Evolutionary conservation across 1,284 basidiomycete genomes (phyloP).

Genomic region (Spongispora temasekensis): DNA sequence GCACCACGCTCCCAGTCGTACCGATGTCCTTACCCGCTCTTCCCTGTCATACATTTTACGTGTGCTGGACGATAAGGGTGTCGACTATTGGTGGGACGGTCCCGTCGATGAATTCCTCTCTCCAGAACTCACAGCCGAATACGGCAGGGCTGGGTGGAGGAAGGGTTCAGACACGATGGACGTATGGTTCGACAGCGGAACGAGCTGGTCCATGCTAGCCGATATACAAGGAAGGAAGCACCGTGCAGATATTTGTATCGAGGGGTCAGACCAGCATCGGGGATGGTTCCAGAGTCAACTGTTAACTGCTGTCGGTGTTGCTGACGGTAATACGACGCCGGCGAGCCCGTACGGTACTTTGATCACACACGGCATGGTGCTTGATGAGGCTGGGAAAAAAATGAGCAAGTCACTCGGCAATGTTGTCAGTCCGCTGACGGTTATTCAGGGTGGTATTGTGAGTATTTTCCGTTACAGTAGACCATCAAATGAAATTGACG

Average conservation of each 20-base stretch:
- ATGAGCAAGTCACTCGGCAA: constrained; percentile 99
- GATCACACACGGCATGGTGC: constrained; percentile 96
- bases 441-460: constrained; percentile 82
- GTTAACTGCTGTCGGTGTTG: constrained; percentile 75
- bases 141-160: constrained; percentile 51
- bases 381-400: constrained; percentile 90
- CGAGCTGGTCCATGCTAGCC: constrained; percentile 86
- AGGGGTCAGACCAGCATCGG: constrained; percentile 97
- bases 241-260: constrained; percentile 87
- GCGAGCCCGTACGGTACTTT: constrained; percentile 78
- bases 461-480: constrained; percentile 26
- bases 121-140: constrained; percentile 50
- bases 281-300: constrained; percentile 99
- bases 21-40: constrained; percentile 65
- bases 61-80: constrained; percentile 74
- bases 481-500: constrained; percentile 4
- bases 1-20: constrained; percentile 66
- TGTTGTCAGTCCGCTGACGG: constrained; percentile 80
- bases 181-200: constrained; percentile 99
- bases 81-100: constrained; percentile 91
- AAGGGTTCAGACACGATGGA: constrained; percentile 97
- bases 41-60: constrained; percentile 80
- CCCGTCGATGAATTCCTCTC: constrained; percentile 83
- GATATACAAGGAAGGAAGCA: constrained; percentile 36
- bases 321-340: constrained; percentile 31